These are phyloP conservation scores for Talaromyces adpressus DNA, from an alignment of 495 filamentous ascomycete genomes.

Conservation along the genomic window DNA sequence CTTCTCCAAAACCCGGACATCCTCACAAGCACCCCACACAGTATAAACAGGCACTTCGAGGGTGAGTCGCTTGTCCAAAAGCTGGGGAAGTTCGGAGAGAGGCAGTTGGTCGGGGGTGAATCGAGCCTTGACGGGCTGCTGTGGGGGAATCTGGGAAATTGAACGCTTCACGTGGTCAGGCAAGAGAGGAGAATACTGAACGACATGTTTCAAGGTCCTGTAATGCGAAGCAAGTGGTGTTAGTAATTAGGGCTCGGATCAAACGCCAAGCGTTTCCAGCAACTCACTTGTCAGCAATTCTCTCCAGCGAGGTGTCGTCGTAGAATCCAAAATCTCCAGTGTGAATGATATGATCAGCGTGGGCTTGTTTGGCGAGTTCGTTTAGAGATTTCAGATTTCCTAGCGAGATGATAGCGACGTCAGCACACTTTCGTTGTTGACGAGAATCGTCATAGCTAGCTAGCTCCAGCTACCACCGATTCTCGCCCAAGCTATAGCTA, in stretches of 20 bases:
- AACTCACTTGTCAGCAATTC: conserved; percentile 96
- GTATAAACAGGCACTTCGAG: conserved; percentile 97
- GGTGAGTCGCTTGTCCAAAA: conserved; percentile 80
- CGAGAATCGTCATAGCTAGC: neutral
- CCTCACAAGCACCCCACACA: conserved; percentile 98
- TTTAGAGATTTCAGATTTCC: conserved; percentile 94
- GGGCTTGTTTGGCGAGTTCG: conserved; percentile 86
- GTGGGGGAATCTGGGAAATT: conserved; percentile 59
- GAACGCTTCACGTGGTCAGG: conserved; percentile 79
- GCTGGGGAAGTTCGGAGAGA: conserved; percentile 88
- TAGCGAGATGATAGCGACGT: conserved; percentile 27
- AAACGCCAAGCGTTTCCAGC: neutral
- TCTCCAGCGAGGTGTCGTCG: conserved; percentile 88
- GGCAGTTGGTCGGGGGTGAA: conserved; percentile 77
- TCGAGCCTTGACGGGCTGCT: conserved; percentile 69
- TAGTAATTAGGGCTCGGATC: neutral
- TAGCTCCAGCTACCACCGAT: neutral
- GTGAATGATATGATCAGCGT: conserved; percentile 94
- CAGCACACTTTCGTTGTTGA: neutral
- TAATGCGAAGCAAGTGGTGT: conserved; percentile 12
- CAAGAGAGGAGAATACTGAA: conserved; percentile 94
- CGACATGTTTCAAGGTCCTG: conserved; percentile 96
- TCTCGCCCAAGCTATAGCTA: conserved; percentile 16
- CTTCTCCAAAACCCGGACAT: conserved; percentile 96
- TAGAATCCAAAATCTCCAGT: conserved; percentile 99